phyloP scores from a whole-genome alignment of 495 filamentous ascomycete genomes.

The Sabuloglossum arenarium region DNA sequence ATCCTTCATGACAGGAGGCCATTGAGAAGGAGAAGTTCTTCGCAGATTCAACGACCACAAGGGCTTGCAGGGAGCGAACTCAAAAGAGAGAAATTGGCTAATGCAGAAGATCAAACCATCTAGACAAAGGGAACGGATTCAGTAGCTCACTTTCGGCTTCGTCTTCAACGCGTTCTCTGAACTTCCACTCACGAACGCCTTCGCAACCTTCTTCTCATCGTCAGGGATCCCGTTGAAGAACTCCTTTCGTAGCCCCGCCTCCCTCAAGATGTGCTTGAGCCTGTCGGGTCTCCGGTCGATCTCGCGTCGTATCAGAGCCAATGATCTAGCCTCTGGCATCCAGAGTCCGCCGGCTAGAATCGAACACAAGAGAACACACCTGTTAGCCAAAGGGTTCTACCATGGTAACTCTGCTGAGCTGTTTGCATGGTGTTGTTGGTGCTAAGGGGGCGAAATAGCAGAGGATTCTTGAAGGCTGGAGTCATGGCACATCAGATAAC shows the following conservation, averaged over 20 bases:
- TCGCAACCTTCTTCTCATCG: constrained; percentile 36
- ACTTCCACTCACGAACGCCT: constrained; percentile 48
- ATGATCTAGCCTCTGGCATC: constrained; percentile 41
- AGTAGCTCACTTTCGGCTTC: constrained; percentile 53
- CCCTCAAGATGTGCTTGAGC: constrained; percentile 42
- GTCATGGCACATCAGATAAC: background rate
- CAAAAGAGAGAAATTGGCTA: background rate
- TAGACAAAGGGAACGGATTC: background rate
- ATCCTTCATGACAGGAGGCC: background rate
- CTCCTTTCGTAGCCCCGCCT: constrained; percentile 31
- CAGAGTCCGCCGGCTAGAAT: constrained; percentile 52
- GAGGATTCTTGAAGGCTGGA: too few species aligned
- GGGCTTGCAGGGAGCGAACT: background rate
- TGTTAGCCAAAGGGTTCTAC: background rate
- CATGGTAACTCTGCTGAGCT: background rate
- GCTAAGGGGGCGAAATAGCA: too few species aligned
- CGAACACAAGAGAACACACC: background rate
- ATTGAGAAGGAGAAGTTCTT: background rate
- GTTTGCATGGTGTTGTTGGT: too few species aligned
- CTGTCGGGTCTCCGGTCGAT: constrained; percentile 47
- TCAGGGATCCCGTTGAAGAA: constrained; percentile 37
- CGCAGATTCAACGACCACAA: background rate
- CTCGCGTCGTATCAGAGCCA: constrained; percentile 44
- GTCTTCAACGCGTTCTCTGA: constrained; percentile 57
- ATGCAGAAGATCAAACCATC: background rate